Base-by-base conservation (phyloP, 495 filamentous ascomycete species). In the Venustampulla echinocandica region DNA sequence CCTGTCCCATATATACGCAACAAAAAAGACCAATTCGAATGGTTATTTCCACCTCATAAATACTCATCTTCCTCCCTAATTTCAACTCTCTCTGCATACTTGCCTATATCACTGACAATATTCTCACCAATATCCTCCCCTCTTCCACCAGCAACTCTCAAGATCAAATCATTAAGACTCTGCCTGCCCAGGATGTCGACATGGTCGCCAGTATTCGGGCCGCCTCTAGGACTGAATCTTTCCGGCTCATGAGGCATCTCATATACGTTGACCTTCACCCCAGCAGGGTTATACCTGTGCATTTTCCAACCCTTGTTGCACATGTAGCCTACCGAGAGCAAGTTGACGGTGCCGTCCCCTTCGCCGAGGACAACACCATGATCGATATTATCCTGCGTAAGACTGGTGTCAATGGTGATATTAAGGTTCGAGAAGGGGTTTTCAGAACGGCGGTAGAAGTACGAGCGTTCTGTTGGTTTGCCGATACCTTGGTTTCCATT, bases 211-310 rank as follows among this genome's bases (percentile, higher is more conserved):
- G 92, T 97, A 57, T 95, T 97, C 10, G 90, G 92, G 0, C 92
- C 92, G 34, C 92, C 92, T 10, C 92, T 69, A 0, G 93, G 87
- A 49, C 80, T 85, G 63, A 96, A 97, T 18, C 87, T 68, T 47
- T 95, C 89, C 0, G 92, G 92, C 61, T 97, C 89, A 59, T 98
- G 93, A 2, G 81, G 85, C 90, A 97, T 97, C 66, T 97, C 92
- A 53, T 79, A 87, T 2, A 87, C 82, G 45, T 82, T 90, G 58
- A 98, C 70, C 56, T 86, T 75, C 2, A 81, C 72, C 0, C 80
- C 79, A 0, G 87, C 84, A 0, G 92, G 92, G 60, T 98, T 98
- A 56, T 90, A 98, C 15, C 92, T 77, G 58, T 87, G 88, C 56
- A 97, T 85, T 42, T 79, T 76, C 92, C 92, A 98, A 19, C 92